Evolutionary conservation across 2,329 filamentous ascomycete species (phyloP).

Genomic region (Emmonsia crescens): DNA sequence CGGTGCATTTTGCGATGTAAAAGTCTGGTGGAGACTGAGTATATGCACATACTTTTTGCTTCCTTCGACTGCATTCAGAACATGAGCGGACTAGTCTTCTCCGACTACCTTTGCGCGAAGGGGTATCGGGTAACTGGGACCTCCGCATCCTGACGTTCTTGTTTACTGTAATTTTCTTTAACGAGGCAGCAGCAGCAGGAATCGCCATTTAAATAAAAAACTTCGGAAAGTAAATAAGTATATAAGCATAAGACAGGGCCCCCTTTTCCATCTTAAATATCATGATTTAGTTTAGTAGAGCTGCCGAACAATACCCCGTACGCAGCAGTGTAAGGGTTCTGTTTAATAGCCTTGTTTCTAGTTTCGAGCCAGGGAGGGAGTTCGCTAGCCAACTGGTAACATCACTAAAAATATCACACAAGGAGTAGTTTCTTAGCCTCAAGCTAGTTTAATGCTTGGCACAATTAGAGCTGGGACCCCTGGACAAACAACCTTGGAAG

Average conservation of each 20-base stretch:
- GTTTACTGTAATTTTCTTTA: not conserved
- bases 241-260: not conserved
- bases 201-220: not conserved
- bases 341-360: not conserved
- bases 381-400: not conserved
- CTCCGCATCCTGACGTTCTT: not conserved
- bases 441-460: constrained; percentile 1
- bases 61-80: constrained; percentile 3
- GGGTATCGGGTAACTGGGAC: not conserved
- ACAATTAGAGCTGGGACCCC: not conserved
- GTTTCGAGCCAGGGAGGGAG: not conserved
- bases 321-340: not conserved
- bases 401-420: constrained; percentile 4
- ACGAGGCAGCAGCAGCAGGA: not conserved
- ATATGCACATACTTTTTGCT: constrained; percentile 2
- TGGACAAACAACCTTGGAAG: not conserved
- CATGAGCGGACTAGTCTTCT: constrained; percentile 2
- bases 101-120: not conserved
- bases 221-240: not conserved
- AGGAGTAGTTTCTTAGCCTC: not conserved
- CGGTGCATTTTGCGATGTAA: not conserved
- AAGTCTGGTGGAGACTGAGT: not conserved
- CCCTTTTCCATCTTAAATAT: constrained; percentile 3
- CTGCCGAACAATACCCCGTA: not conserved
- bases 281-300: not conserved